A percentile compares a stretch with the other conserved stretches of the same genome.
These are phyloP conservation scores for Fraxinus sp. DNA, from an alignment of 305 asterid species.

Conservation along the genomic window DNA sequence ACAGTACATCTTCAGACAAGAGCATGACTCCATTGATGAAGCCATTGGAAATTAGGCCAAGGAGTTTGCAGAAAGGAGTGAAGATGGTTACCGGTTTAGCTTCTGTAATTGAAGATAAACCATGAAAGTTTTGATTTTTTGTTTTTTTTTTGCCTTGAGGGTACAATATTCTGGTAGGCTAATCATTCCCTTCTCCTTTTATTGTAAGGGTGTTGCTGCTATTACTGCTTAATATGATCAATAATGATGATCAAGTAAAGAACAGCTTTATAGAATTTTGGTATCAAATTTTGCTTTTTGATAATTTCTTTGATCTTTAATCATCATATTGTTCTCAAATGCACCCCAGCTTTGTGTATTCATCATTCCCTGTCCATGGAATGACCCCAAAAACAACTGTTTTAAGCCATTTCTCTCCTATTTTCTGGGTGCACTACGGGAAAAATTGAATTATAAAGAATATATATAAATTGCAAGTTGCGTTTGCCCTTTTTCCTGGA, in stretches of 20 bases:
- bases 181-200: conserved; percentile 57
- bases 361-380: background rate
- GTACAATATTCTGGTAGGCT: conserved; percentile 25
- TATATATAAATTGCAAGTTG: background rate
- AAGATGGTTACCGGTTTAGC: conserved; percentile 71
- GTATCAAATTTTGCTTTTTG: background rate
- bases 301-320: background rate
- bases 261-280: background rate
- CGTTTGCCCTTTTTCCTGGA: background rate
- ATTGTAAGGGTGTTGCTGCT: conserved; percentile 47
- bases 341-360: background rate
- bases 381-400: background rate
- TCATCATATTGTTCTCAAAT: background rate
- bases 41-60: conserved; percentile 48
- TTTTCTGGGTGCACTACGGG: background rate
- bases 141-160: background rate
- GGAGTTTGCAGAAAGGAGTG: conserved; percentile 37
- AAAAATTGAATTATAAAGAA: background rate
- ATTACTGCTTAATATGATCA: conserved; percentile 2
- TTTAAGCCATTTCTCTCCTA: background rate
- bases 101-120: conserved; percentile 51
- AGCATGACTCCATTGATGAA: conserved; percentile 21
- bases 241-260: background rate
- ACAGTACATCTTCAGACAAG: conserved; percentile 9
- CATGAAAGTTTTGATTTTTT: conserved; percentile 38